Base-by-base conservation (phyloP, 2,329 filamentous ascomycete genomes). In the Bipolaris cookei region DNA sequence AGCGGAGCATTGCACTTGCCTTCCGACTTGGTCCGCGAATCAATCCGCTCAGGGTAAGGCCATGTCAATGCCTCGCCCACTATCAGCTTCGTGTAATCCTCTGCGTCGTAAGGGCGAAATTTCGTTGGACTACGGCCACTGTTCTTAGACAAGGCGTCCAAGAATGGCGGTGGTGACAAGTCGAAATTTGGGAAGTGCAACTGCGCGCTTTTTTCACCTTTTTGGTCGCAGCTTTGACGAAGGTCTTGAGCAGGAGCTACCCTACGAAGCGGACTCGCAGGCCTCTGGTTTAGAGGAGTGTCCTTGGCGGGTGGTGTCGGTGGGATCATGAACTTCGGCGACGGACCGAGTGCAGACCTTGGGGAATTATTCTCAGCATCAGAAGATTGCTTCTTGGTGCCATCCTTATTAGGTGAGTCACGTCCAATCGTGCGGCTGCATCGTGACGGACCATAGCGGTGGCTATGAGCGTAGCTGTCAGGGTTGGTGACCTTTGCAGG, bases 301-400 rank as follows among this genome's bases (percentile, higher is more conserved):
- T 80, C 76, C 54, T 81, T 81, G 13, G 74, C 68, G 5, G 78
- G 78, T 18, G 79, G 79, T 2, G 78, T 80, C 4, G 79, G 78
- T 11, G 78, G 70, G 8, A 52, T 30, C 7, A 54, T 49, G 18
- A 57, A 61, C n/a, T 63, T 62, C 16, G 56, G 51, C 1, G 64
- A 62, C 4, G 51, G 23, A 4, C 45, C 54, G 16, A 46, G 8
- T n/a, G 39, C 10, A 3, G 42, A 20, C 16, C 44, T 37, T 7
- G 37, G 57, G 5, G 51, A 47, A 13, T 16, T 45, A 6, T 58
- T 53, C 39, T 58, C 54, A 32, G 25, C 39, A 35, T 55, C 43
- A n/a, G 37, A 25, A 14, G 51, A 51, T 20, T 58, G 52, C 28
- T 52, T 51, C 23, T 16, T 54, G 16, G 8, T n/a, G 13, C 54